Percentiles rank a stretch among this genome's conserved stretches.
phyloP scores from a whole-genome alignment of 2,329 filamentous ascomycete species.

The Trichoderma sp. region DNA sequence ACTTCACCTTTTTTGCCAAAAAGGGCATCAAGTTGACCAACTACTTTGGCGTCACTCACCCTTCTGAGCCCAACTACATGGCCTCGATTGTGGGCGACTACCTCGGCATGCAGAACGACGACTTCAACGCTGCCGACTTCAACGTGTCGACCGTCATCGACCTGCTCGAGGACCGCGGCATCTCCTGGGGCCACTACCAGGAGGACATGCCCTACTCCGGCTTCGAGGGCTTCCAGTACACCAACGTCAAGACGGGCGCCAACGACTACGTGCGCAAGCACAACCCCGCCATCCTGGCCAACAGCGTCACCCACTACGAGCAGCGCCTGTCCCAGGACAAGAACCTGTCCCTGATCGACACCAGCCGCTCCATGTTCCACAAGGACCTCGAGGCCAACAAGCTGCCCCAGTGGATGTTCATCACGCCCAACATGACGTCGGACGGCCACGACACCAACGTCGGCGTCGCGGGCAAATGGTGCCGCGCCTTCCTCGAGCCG shows the following conservation, averaged over 20 bases:
- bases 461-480: constrained; percentile 69
- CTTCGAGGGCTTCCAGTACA: constrained; percentile 65
- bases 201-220: constrained; percentile 77
- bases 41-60: constrained; percentile 67
- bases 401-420: constrained; percentile 73
- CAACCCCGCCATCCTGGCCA: constrained; percentile 67
- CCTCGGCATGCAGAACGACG: constrained; percentile 72
- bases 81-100: constrained; percentile 70
- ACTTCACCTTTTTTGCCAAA: constrained; percentile 37
- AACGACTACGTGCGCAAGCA: constrained; percentile 86
- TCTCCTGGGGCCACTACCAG: constrained; percentile 73
- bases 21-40: constrained; percentile 40
- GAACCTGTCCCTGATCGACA: constrained; percentile 57
- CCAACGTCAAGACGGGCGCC: constrained; percentile 65
- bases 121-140: constrained; percentile 58
- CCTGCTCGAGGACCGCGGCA: constrained; percentile 64
- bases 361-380: constrained; percentile 60
- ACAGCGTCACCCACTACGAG: constrained; percentile 61
- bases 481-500: constrained; percentile 67
- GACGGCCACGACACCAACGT: constrained; percentile 76
- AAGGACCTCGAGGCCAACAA: constrained; percentile 63
- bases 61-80: constrained; percentile 76
- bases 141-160: constrained; percentile 71
- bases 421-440: constrained; percentile 74
- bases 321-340: constrained; percentile 70